Base-by-base conservation (phyloP, 345 rosid genomes). In the Moricandia moricandioides region DNA sequence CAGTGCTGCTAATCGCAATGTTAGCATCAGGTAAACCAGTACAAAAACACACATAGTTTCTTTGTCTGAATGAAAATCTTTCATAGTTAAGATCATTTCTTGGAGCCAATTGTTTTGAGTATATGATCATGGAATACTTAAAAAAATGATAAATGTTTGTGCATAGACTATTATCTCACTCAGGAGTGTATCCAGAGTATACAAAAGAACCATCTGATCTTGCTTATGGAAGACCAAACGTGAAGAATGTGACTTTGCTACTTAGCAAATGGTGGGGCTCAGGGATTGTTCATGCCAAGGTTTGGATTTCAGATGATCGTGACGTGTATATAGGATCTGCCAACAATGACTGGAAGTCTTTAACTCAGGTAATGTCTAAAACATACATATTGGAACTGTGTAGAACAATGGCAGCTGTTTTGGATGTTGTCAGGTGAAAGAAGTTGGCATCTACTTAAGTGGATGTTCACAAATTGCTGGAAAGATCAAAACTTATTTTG, bases 301-400 rank as follows among this genome's bases (percentile, higher is more conserved):
- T 91, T 75, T 93, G 97, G 98, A 89, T 91, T 67, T 88, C 93
- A 0, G 91, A 93, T 85, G 47, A 37, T 33, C 81, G 82, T 7
- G 88, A 93, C 68, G 88, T 88, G 6, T 93, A 93, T 71, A 93
- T 93, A 62, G 93, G 97, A 35, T 91, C 97, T 65, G 98, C 98
- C 1, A 90, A 93, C 79, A 90, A 89, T 81, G 98, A 90, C 63
- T 90, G 97, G 98, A 93, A 93, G 77, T 89, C 98, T 81, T 89
- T 90, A 61, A 89, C 93, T 74, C 98, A 88, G 96, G 98, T 90
- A 77, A 56, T 61, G 27, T 33, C 71, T 55, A 0, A 37, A n/a
- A 55, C 13, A 12, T 10, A 14, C 12, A 29, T 12, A 21, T 33
- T 58, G 10, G 52, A 34, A 33, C 16, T 27, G 0, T 0, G 1